Evolutionary conservation across 306 rosid genomes (phyloP).

Genomic region (Amphicarpaea edgeworthii): DNA sequence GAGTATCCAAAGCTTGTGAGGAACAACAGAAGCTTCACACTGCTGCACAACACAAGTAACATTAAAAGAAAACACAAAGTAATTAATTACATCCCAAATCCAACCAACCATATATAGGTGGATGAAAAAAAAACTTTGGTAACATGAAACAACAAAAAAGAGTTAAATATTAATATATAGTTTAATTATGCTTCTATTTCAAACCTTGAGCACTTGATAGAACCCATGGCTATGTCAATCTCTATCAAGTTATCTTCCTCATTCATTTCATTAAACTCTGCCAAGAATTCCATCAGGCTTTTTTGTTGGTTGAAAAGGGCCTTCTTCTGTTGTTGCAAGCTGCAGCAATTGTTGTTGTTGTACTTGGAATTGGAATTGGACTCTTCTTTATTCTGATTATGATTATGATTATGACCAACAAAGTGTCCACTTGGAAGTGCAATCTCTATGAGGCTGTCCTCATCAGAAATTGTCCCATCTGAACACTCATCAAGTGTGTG

Average conservation of each 20-base stretch:
- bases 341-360: slow-evolving; percentile 35
- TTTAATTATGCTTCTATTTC: slow-evolving; percentile 67
- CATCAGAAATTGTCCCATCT: slow-evolving; percentile 93
- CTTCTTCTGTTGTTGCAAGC: slow-evolving; percentile 52
- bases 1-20: slow-evolving; percentile 67
- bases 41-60: slow-evolving; percentile 23
- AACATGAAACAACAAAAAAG: not conserved
- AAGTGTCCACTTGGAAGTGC: slow-evolving; percentile 75
- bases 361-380: slow-evolving; percentile 10
- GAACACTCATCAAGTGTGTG: slow-evolving; percentile 54
- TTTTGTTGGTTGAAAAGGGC: slow-evolving; percentile 53
- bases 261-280: slow-evolving; percentile 76
- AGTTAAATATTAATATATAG: too few relatives aligned
- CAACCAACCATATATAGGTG: slow-evolving; percentile 47
- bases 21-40: slow-evolving; percentile 38
- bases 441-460: slow-evolving; percentile 93
- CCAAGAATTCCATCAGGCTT: slow-evolving; percentile 67
- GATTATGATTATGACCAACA: slow-evolving; percentile 43
- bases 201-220: slow-evolving; percentile 95
- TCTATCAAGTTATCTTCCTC: slow-evolving; percentile 95
- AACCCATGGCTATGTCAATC: slow-evolving; percentile 95
- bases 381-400: slow-evolving; percentile 42
- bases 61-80: slow-evolving; percentile 46
- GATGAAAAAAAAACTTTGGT: slow-evolving; percentile 47
- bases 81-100: slow-evolving; percentile 50